Evolutionary conservation across 2,329 filamentous ascomycete species (phyloP).

Genomic region (Calonectria honghensis): DNA sequence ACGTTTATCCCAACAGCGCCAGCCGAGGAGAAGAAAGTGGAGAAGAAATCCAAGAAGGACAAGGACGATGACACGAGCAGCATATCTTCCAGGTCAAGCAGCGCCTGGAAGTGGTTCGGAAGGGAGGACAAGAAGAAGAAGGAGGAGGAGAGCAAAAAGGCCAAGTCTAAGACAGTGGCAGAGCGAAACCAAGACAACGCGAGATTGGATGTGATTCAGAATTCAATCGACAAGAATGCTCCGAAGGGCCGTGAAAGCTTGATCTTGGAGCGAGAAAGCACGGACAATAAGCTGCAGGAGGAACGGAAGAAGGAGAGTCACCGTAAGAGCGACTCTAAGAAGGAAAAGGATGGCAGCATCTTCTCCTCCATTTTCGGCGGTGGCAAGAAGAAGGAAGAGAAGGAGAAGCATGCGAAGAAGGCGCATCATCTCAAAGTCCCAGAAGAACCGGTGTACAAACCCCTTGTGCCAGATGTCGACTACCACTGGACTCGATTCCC

Average conservation of each 20-base stretch:
- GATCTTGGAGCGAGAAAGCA: conserved; percentile 85
- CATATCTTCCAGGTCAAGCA: conserved; percentile 80
- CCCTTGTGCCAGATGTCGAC: conserved; percentile 89
- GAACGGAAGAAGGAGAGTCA: conserved; percentile 88
- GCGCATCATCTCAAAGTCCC: conserved; percentile 83
- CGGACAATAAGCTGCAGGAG: conserved; percentile 83
- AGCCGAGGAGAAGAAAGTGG: conserved; percentile 82
- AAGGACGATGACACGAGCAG: conserved; percentile 78
- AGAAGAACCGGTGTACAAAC: conserved; percentile 83
- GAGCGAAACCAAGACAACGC: conserved; percentile 84
- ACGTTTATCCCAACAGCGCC: conserved; percentile 86
- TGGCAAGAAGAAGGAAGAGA: conserved; percentile 89
- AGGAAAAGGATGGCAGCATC: conserved; percentile 94
- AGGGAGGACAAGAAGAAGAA: conserved; percentile 80
- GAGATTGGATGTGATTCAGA: conserved; percentile 89
- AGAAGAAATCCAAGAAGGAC: conserved; percentile 86
- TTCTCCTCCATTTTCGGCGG: conserved; percentile 95
- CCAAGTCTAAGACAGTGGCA: conserved; percentile 75
- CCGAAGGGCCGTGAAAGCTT: conserved; percentile 86
- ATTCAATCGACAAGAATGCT: conserved; percentile 83
- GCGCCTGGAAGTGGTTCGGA: conserved; percentile 83
- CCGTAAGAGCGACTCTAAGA: conserved; percentile 87
- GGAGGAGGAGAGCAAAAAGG: conserved; percentile 79
- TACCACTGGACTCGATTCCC: conserved; percentile 98
- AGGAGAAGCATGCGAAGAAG: conserved; percentile 84